Evolutionary conservation across 2,329 filamentous ascomycete genomes (phyloP), one percentile per base, ranked within the genome.

Genomic region (Diaporthe ilicicola): DNA sequence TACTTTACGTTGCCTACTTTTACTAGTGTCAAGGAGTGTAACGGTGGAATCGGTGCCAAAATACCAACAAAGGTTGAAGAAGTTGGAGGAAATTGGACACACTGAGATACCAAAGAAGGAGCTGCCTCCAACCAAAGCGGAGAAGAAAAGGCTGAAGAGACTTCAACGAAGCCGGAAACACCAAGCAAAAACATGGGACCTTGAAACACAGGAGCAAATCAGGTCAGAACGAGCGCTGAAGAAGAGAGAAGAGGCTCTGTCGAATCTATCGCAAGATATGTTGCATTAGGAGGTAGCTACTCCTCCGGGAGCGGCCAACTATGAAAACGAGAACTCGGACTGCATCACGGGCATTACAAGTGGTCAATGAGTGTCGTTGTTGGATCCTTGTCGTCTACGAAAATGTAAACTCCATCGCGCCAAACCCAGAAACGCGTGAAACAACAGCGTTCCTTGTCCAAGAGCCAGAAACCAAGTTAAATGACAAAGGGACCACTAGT

Each of bases 91-190:
- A 37, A 37, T 55, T 9, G 53, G 29, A 37, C 2, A 55, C 53
- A 37, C 53, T 15, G 53, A 55, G 53, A 55, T 37, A 55, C 53
- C 27, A n/a, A 54, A 53, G 50, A 51, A 51, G 48, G 48, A 51
- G 13, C 24, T 19, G 5, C 24, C 27, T 13, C 51, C 29, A 5
- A 54, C 27, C 17, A 54, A 22, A 34, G 51, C 27, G 3, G 51
- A 54, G 27, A 54, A 54, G 51, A 54, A 54, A 54, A 54, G 3
- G 51, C 27, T 54, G 29, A 34, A 34, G 51, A 6, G 51, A n/a
- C 17, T 34, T 54, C 7, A 54, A 54, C 29, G 51, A 22, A 54
- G 51, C 51, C 51, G 51, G 51, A 54, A 54, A 54, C 17, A 54
- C 29, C 27, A 54, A n/a, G 29, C 51, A 34, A 54, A 55, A 37